Conservation (phyloP, 1,284 basidiomycete genomes). For the Fomitiporia mediterranea region DNA sequence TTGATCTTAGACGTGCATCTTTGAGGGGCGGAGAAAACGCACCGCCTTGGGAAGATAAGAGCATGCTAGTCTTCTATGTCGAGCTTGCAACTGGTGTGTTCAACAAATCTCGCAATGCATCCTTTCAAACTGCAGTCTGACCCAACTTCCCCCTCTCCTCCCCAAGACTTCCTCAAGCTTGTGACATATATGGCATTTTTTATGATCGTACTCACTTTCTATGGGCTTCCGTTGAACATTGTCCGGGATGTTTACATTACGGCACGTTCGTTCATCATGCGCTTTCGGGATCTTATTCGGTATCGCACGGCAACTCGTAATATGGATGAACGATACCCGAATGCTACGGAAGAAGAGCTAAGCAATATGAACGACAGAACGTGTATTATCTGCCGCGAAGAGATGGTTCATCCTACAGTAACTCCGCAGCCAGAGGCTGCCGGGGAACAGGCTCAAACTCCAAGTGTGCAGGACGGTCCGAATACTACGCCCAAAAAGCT, state of each 20-base stretch:
- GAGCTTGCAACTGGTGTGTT: slow-evolving; percentile 81
- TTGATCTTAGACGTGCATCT: slow-evolving; percentile 77
- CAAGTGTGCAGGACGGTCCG: slow-evolving; percentile 56
- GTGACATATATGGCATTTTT: slow-evolving; percentile 92
- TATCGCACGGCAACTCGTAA: slow-evolving; percentile 94
- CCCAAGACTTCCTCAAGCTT: slow-evolving; percentile 86
- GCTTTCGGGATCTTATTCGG: slow-evolving; percentile 82
- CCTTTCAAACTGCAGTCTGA: no score
- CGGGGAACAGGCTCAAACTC: slow-evolving; percentile 8
- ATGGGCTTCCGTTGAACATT: slow-evolving; percentile 96
- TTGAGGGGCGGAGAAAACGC: slow-evolving; percentile 79
- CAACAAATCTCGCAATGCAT: neutral
- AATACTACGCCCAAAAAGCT: slow-evolving; percentile 97
- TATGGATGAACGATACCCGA: slow-evolving; percentile 95
- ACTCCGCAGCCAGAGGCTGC: slow-evolving; percentile 26
- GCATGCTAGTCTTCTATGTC: slow-evolving; percentile 95
- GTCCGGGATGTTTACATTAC: slow-evolving; percentile 96
- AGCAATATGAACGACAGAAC: slow-evolving; percentile 79
- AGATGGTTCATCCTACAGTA: slow-evolving; percentile 63
- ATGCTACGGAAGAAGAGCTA: slow-evolving; percentile 88
- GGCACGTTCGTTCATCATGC: slow-evolving; percentile 83
- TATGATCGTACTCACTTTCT: slow-evolving; percentile 86
- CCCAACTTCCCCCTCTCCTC: neutral
- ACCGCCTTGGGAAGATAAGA: slow-evolving; percentile 95
- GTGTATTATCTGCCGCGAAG: slow-evolving; percentile 99